phyloP scores from a whole-genome alignment of 768 basidiomycete genomes.

The Cytidiella melzeri region DNA sequence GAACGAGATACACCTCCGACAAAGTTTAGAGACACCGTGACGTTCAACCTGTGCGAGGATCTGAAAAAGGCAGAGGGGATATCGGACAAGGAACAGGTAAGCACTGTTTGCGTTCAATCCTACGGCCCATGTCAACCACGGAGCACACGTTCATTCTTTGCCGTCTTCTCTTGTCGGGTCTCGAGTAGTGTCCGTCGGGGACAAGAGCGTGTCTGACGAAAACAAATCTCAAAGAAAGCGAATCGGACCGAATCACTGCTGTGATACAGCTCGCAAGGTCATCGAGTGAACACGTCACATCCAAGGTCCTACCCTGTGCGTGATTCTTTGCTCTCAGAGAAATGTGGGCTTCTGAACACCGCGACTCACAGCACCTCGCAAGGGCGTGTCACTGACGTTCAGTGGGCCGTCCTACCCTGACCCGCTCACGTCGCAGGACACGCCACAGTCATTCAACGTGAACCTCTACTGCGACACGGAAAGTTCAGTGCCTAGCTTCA shows the following conservation, averaged over 20 bases:
- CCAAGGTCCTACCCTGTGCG: constrained; percentile 28
- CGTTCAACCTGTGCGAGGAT: constrained; percentile 65
- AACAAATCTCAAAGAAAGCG: constrained; percentile 51
- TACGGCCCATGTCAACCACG: no score
- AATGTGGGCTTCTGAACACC: not conserved
- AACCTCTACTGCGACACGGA: constrained; percentile 50
- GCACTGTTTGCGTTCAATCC: constrained; percentile 24
- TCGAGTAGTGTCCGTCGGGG: constrained; percentile 53
- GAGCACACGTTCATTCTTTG: not conserved
- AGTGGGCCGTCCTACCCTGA: constrained; percentile 59
- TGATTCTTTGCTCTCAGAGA: constrained; percentile 20
- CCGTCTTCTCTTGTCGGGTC: not conserved
- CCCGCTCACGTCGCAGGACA: constrained; percentile 34
- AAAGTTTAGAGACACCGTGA: constrained; percentile 49
- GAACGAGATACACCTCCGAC: constrained; percentile 60
- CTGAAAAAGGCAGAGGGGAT: constrained; percentile 41
- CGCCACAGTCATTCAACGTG: constrained; percentile 54
- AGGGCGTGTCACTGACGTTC: constrained; percentile 50
- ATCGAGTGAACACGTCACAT: constrained; percentile 23
- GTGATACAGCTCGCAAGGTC: constrained; percentile 70
- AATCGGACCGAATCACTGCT: constrained; percentile 54
- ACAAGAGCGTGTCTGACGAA: constrained; percentile 72
- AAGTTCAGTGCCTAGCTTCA: constrained; percentile 43
- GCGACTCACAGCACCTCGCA: constrained; percentile 37
- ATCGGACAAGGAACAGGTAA: constrained; percentile 61